Base-by-base conservation (phyloP, 2,329 filamentous ascomycete genomes). In the Scedosporium aurantiacum region DNA sequence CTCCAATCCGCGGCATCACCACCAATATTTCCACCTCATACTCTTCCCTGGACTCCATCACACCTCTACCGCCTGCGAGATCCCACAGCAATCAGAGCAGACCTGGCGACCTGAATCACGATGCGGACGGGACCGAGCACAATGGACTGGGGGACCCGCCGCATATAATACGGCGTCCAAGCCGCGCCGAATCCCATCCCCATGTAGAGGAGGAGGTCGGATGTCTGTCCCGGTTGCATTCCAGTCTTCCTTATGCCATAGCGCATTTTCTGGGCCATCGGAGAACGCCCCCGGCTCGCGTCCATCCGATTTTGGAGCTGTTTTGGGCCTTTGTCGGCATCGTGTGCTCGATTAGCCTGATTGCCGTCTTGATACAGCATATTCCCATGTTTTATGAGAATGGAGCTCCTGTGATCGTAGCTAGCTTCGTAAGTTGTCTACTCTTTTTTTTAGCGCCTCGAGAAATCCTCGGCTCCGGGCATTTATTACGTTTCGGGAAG, bases 221-320 rank as follows among this genome's bases (percentile, higher is more conserved):
- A 23, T 54, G n/a, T 5, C 12, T 27, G 18, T 5, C 47, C 1
- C 23, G 27, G 37, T 40, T 54, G n/a, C 32, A 56, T 16, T 12
- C 16, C 5, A 47, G 76, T 54, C 69, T 96, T 1, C 91, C 91
- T 0, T 77, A 76, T 56, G 81, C 82, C 0, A 69, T 94, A 21
- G 82, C 89, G 21, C 82, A 84, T 65, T 88, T 90, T 66, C 74
- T 95, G 1, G 88, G 88, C 10, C 75, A 88, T 68, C 81, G 87
- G 63, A 73, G 68, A 56, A 37, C 70, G 27, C 66, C 71, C 65
- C 66, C 72, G 56, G 25, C 67, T 12, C 68, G 68, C 8, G 67
- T 83, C 18, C 86, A 86, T 1, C 87, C 84, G 64, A 63, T 90
- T 4, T 66, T 83, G 4, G 74, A 84, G 54, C 78, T 82, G 32